Conservation (phyloP, 306 rosid genomes). For the Casuarina cunninghamiana region DNA sequence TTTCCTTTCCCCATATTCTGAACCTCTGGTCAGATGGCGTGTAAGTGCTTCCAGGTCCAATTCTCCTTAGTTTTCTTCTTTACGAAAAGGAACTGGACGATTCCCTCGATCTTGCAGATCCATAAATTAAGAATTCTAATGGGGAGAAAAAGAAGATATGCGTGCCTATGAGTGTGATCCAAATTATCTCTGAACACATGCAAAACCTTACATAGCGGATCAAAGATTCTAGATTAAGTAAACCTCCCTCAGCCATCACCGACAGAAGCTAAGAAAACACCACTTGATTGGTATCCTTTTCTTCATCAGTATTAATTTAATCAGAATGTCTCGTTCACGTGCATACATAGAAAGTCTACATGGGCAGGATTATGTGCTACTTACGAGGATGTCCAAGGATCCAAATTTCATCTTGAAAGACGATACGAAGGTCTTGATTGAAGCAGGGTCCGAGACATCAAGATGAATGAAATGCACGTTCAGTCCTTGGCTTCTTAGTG, state of each 20-base stretch:
- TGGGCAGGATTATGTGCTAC: background rate
- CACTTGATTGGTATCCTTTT: background rate
- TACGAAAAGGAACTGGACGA: too few species aligned
- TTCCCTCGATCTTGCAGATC: too few species aligned
- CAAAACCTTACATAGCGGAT: background rate
- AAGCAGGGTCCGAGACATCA: constrained; percentile 69
- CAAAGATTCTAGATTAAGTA: background rate
- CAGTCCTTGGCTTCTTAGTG: constrained; percentile 46
- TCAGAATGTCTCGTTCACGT: background rate
- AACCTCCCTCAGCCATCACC: background rate
- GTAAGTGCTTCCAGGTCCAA: too few species aligned
- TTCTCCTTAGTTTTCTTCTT: too few species aligned
- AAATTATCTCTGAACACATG: background rate
- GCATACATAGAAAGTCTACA: background rate
- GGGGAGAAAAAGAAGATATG: too few species aligned
- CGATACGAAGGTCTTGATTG: constrained; percentile 51
- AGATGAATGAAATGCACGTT: constrained; percentile 47
- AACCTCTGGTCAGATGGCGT: too few species aligned
- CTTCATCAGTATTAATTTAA: background rate
- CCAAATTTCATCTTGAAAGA: constrained; percentile 51
- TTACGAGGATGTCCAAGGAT: constrained; percentile 74
- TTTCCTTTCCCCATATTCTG: too few species aligned
- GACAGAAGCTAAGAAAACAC: background rate
- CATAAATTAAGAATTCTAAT: too few species aligned
- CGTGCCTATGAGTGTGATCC: too few species aligned